Percentiles rank a stretch among this genome's conserved stretches.
phyloP scores from a whole-genome alignment of 73 alveolate genomes.

The Symbiodinium pilosum region DNA sequence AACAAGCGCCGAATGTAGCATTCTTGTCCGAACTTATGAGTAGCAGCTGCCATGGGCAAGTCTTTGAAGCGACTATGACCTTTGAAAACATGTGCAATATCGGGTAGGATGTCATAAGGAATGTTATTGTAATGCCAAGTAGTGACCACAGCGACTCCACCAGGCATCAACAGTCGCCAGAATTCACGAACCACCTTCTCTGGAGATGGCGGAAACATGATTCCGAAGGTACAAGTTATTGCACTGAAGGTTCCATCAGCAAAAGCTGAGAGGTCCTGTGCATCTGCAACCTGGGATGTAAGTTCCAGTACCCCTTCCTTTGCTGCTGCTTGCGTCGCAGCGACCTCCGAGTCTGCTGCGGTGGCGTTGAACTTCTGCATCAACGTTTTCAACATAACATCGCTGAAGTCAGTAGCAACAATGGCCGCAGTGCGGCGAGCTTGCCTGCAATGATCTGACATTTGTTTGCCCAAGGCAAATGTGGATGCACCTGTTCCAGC shows the following conservation, averaged over 20 bases:
- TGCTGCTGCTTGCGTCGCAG: neutral
- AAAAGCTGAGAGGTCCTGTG: slow-evolving; percentile 36
- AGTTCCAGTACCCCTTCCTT: neutral
- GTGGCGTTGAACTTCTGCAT: neutral
- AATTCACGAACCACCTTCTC: slow-evolving; percentile 24
- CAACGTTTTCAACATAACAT: slow-evolving; percentile 17
- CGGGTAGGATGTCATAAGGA: neutral
- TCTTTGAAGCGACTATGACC: neutral
- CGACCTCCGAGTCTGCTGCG: neutral
- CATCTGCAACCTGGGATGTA: slow-evolving; percentile 14
- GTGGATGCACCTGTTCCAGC: slow-evolving; percentile 67
- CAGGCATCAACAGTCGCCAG: slow-evolving; percentile 41
- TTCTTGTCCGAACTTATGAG: neutral
- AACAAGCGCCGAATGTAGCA: slow-evolving; percentile 44
- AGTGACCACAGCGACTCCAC: slow-evolving; percentile 22
- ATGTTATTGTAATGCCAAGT: slow-evolving; percentile 58
- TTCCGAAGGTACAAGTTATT: slow-evolving; percentile 9
- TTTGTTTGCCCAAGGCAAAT: neutral
- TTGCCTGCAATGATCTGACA: neutral
- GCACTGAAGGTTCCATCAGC: slow-evolving; percentile 17
- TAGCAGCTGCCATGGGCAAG: neutral
- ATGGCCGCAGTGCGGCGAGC: neutral
- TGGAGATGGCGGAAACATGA: slow-evolving; percentile 61
- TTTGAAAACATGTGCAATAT: slow-evolving; percentile 15
- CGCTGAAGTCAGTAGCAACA: slow-evolving; percentile 69